Percentiles rank a stretch among this genome's conserved stretches.
Conservation (phyloP, 352 stramenopile genomes). For the Pythium oligandrum region DNA sequence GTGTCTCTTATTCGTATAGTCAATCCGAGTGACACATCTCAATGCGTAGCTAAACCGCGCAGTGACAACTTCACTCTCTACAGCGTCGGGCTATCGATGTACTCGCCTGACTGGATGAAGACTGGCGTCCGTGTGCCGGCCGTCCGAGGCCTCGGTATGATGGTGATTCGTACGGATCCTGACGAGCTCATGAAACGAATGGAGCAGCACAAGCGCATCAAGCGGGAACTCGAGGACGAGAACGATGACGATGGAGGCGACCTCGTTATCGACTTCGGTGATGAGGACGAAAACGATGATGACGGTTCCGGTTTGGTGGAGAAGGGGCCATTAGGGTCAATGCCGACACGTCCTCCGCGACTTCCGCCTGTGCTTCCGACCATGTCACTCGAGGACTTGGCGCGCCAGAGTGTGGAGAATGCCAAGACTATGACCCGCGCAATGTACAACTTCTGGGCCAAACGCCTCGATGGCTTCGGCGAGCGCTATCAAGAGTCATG, state of each 20-base stretch:
- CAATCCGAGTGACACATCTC: too few species aligned
- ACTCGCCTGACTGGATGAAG: slow-evolving; percentile 54
- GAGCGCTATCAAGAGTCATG: slow-evolving; percentile 71
- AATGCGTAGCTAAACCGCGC: slow-evolving; percentile 24
- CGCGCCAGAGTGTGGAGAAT: slow-evolving; percentile 38
- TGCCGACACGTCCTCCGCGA: slow-evolving; percentile 27
- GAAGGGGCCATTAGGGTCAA: slow-evolving; percentile 35
- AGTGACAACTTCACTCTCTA: slow-evolving; percentile 56
- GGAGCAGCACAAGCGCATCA: slow-evolving; percentile 61
- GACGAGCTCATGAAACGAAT: slow-evolving; percentile 55
- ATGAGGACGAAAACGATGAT: slow-evolving; percentile 20
- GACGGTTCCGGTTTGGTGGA: slow-evolving; percentile 36
- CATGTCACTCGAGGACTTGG: slow-evolving; percentile 49
- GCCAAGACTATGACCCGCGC: slow-evolving; percentile 43
- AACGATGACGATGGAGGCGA: slow-evolving; percentile 17
- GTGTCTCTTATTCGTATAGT: background rate
- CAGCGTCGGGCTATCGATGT: slow-evolving; percentile 55
- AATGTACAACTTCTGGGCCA: slow-evolving; percentile 74
- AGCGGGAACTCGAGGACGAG: slow-evolving; percentile 37
- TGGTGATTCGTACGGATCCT: slow-evolving; percentile 39
- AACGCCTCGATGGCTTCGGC: slow-evolving; percentile 55
- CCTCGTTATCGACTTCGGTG: slow-evolving; percentile 8
- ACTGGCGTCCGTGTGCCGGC: slow-evolving; percentile 47
- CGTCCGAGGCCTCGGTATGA: slow-evolving; percentile 46
- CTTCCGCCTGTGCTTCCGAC: slow-evolving; percentile 32